Conservation (phyloP, 805 yeast genomes). For the Crinitomyces ghanaensis region DNA sequence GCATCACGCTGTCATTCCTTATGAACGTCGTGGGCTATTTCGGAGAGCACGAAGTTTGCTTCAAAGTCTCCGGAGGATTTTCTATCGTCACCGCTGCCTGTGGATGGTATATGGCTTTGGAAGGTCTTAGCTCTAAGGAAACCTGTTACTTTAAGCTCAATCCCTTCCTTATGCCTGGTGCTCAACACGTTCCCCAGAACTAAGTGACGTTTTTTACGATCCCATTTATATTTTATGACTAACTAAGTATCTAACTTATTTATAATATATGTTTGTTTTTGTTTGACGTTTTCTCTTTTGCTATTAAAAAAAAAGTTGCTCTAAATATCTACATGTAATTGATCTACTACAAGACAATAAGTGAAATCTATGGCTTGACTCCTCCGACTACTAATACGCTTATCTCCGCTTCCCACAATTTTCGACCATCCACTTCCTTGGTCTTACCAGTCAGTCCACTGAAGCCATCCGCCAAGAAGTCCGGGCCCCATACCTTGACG, state of each 20-base stretch:
- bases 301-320: no score
- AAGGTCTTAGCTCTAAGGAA: conserved; percentile 35
- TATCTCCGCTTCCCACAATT: no score
- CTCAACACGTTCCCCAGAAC: conserved; percentile 4
- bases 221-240: no score
- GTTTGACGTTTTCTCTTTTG: no score
- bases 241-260: no score
- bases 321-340: no score
- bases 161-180: conserved; percentile 40
- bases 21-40: conserved; percentile 2
- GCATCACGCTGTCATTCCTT: conserved; percentile 1
- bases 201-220: not conserved
- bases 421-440: conserved; percentile 5
- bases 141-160: conserved; percentile 46
- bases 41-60: not conserved
- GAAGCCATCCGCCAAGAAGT: conserved; percentile 3
- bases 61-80: conserved; percentile 37
- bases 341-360: no score
- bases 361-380: no score
- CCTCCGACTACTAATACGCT: no score
- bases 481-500: conserved; percentile 10
- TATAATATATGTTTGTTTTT: no score
- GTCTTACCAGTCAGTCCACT: conserved; percentile 2
- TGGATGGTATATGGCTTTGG: conserved; percentile 3
- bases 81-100: conserved; percentile 14